Conservation (phyloP, 305 asterid genomes). For the Fraxinus floribunda region DNA sequence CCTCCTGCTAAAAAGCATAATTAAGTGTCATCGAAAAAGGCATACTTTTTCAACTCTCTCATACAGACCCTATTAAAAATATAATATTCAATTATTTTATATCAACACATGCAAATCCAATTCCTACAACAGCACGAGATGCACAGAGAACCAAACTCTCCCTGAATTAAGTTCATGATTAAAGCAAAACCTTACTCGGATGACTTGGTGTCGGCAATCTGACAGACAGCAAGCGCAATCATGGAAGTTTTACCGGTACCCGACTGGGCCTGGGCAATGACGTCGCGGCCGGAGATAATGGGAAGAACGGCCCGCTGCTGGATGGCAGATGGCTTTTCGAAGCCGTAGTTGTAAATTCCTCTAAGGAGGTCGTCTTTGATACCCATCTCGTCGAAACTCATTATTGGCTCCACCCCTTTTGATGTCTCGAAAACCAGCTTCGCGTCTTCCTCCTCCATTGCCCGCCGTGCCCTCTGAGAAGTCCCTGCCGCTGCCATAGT, state of each 20-base stretch:
- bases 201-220: conserved; percentile 86
- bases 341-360: conserved; percentile 85
- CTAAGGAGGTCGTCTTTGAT: conserved; percentile 78
- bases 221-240: conserved; percentile 95
- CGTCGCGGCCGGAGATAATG: conserved; percentile 81
- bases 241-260: conserved; percentile 94
- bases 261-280: conserved; percentile 93
- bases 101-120: background rate
- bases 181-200: conserved; percentile 53
- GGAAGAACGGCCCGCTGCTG: conserved; percentile 94
- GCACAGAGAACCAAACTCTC: background rate
- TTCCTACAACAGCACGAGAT: background rate
- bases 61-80: background rate
- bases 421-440: conserved; percentile 76
- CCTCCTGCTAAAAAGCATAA: background rate
- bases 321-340: conserved; percentile 94
- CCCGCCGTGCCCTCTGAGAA: conserved; percentile 54
- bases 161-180: background rate
- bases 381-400: conserved; percentile 88
- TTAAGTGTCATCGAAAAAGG: background rate
- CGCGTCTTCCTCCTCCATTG: conserved; percentile 53
- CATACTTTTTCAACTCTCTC: background rate
- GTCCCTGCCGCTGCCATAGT: conserved; percentile 54
- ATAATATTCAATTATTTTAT: background rate
- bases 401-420: conserved; percentile 79